Evolutionary conservation across 129 eudicot genomes (phyloP).

Genomic region (Flaveria ramosissima): DNA sequence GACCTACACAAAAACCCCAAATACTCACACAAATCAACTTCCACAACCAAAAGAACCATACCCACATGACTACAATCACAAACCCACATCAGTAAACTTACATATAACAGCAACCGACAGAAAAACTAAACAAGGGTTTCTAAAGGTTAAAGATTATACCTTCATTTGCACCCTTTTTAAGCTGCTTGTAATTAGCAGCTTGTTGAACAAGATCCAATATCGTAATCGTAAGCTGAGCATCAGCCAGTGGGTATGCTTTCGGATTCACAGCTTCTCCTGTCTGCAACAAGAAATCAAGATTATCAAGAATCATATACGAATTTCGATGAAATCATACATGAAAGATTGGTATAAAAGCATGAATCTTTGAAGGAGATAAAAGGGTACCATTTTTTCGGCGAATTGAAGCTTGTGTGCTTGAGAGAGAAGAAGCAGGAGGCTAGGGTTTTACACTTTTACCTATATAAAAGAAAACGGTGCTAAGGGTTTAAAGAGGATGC

Average conservation of each 20-base stretch:
- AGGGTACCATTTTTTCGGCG: conserved; percentile 43
- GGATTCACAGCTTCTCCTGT: conserved; percentile 77
- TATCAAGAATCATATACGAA: neutral
- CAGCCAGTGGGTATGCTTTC: conserved; percentile 79
- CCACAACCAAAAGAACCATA: neutral
- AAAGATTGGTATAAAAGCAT: neutral
- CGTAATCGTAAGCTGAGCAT: conserved; percentile 63
- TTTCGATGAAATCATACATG: neutral
- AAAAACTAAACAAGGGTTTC: neutral
- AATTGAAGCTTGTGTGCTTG: conserved; percentile 24
- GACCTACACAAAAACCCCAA: conserved; percentile 6
- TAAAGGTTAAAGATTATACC: conserved; percentile 34
- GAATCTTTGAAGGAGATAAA: neutral
- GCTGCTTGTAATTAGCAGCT: conserved; percentile 77
- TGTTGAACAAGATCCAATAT: conserved; percentile 74
- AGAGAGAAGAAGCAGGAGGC: conserved; percentile 26
- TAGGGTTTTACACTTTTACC: conserved; percentile 41
- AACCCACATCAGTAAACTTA: too few relatives aligned
- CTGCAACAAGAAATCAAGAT: conserved; percentile 36
- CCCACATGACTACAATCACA: neutral
- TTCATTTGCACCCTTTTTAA: conserved; percentile 84
- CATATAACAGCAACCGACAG: too few relatives aligned
- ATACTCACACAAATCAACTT: conserved; percentile 6
- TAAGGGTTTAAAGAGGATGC: conserved; percentile 34
- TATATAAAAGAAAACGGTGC: neutral